Conservation (phyloP, 2,329 filamentous ascomycete species). For the Apiospora arundinis region DNA sequence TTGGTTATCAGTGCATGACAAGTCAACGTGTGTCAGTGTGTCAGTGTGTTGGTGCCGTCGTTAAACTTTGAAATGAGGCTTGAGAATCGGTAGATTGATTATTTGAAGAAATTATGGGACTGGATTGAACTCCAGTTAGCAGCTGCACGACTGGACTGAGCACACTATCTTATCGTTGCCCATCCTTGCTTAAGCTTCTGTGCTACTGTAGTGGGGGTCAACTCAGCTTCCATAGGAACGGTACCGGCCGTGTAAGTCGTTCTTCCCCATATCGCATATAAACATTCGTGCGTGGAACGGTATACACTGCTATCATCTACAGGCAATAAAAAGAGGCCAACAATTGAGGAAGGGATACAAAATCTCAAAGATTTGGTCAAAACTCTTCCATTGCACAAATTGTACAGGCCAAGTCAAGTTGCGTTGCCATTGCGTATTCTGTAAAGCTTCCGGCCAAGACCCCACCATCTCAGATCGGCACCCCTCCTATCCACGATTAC, state of each 20-base stretch:
- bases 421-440: not conserved
- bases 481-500: slow-evolving; percentile 4
- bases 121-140: not conserved
- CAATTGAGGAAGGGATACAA: too few species aligned
- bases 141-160: too few species aligned
- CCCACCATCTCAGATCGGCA: slow-evolving; percentile 8
- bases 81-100: not conserved
- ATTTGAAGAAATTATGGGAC: slow-evolving; percentile 16
- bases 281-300: too few species aligned
- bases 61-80: not conserved
- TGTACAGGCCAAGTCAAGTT: not conserved
- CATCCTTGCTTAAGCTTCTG: slow-evolving; percentile 3
- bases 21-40: not conserved
- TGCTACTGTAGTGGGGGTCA: not conserved
- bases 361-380: too few species aligned
- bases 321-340: too few species aligned
- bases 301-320: not conserved
- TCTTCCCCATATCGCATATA: not conserved
- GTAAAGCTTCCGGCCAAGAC: not conserved
- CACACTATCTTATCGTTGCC: not conserved
- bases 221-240: not conserved
- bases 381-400: not conserved
- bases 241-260: not conserved
- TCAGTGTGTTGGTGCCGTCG: not conserved
- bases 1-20: not conserved